Base-by-base conservation (phyloP, 768 basidiomycete genomes). In the Goffeauzyma gilvescens region DNA sequence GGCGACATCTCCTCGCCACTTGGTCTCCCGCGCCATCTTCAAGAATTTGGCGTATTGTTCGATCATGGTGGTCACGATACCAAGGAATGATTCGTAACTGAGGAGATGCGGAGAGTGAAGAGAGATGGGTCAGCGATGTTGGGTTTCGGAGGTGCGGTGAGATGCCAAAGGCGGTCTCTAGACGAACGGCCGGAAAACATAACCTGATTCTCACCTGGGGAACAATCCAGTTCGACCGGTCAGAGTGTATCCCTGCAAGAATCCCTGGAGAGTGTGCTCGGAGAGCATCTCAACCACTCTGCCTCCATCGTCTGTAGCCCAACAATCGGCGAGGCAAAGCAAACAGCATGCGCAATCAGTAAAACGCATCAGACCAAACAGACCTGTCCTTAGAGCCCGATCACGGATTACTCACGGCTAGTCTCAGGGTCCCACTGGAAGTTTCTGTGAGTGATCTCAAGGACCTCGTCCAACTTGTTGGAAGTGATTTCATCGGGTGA, bases 191-290 rank as follows among this genome's bases (percentile, higher is more conserved):
- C n/a, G n/a, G n/a, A n/a, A n/a, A n/a, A n/a, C n/a, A n/a, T n/a
- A n/a, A n/a, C n/a, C n/a, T n/a, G n/a, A n/a, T 90, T 86, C 60
- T 90, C 87, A 22, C n/a, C 75, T 78, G 2, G 86, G 84, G 73
- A 90, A 84, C 25, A 89, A 68, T 10, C 75, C 84, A 0, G 62
- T 59, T 20, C 67, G 59, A 7, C 86, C 86, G 0, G 86, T 89
- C 34, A 93, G 72, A 5, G 83, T 85, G 63, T 89, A 89, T 2
- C 86, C 85, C 63, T 93, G 82, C 10, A 89, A 68, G 78, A 85
- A 85, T 6, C 55, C 53, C 45, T 58, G 51, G 2, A 57, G 41
- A 20, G 57, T 54, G 43, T 55, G 55, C 46, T 58, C 61, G 3
- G 56, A 58, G 10, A 89, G 74, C 43, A 87, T 86, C 63, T 90